Evolutionary conservation across 345 rosid species (phyloP), one percentile per base, ranked within the genome.

Genomic region (Cardamine resedifolia): DNA sequence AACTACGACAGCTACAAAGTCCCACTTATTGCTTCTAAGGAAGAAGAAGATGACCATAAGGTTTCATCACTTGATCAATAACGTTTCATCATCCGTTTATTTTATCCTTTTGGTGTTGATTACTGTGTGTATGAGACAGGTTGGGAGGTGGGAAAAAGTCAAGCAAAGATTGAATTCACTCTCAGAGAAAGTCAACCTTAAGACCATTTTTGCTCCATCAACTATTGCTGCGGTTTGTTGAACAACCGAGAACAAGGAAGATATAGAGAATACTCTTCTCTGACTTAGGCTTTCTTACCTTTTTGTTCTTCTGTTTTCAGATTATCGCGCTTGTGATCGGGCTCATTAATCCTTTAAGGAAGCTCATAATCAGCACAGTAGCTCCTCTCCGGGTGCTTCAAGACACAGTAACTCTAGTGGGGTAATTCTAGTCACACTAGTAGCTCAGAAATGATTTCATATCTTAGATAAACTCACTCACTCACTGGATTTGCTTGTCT

Each of bases 351-450:
- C 82, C 53, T 26, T 16, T 83, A 33, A 81, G 85, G 53, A 79
- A 75, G 67, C 50, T 80, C 50, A 12, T 89, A 69, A 83, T 89
- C 26, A 86, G 90, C 33, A 70, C 66, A 0, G 58, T 24, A 48
- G 91, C 95, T 71, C 86, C 91, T 77, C 82, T 89, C 28, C 85
- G 74, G 50, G 85, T 85, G 34, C 53, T 89, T 68, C 86, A 84
- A 73, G 87, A 87, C 67, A 77, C 88, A 50, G 81, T 81, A 51
- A 68, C 77, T 47, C 56, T 89, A 51, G 55, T 85, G 50, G 91
- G 91, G 91, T 89, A 85, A 81, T 11, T 76, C 16, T 9, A 21
- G 19, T 12, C 3, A 55, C 3, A 55, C 2, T 5, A 2, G 1
- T 19, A 39, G 8, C 28, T 56, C 10, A 43, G 56, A 7, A 60